These are phyloP conservation scores for Colletotrichum euphorbiae DNA, from an alignment of 2,329 filamentous ascomycete species.

Conservation along the genomic window DNA sequence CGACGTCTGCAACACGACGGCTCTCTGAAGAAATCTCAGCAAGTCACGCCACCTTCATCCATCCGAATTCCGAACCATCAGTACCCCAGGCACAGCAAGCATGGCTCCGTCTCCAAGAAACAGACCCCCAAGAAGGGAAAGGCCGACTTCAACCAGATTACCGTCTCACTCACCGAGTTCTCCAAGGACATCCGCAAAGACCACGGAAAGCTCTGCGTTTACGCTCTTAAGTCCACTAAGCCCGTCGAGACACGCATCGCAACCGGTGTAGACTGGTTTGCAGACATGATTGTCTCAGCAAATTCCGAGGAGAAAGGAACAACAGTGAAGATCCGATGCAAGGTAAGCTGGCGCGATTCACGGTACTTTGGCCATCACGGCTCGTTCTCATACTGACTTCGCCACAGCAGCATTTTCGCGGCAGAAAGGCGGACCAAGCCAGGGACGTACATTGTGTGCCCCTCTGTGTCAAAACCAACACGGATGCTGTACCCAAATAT, in stretches of 20 bases:
- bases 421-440: slow-evolving; percentile 56
- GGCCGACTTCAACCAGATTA: slow-evolving; percentile 51
- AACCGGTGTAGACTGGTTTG: slow-evolving; percentile 61
- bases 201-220: slow-evolving; percentile 58
- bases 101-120: slow-evolving; percentile 28
- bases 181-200: slow-evolving; percentile 58
- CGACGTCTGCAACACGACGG: slow-evolving; percentile 21
- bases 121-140: slow-evolving; percentile 54
- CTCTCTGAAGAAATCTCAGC: slow-evolving; percentile 23
- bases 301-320: slow-evolving; percentile 48
- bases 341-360: slow-evolving; percentile 52
- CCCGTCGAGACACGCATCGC: slow-evolving; percentile 53
- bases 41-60: slow-evolving; percentile 37
- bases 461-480: slow-evolving; percentile 61
- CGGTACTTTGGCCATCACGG: background rate
- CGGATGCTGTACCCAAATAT: slow-evolving; percentile 67
- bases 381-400: slow-evolving; percentile 16
- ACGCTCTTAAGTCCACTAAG: slow-evolving; percentile 59
- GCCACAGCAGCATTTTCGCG: slow-evolving; percentile 56
- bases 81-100: slow-evolving; percentile 45
- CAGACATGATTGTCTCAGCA: slow-evolving; percentile 53
- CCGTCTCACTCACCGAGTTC: slow-evolving; percentile 42
- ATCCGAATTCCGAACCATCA: slow-evolving; percentile 41
- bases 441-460: slow-evolving; percentile 54
- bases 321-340: slow-evolving; percentile 63